Base-by-base conservation (phyloP, 371 early-diverging fungal genomes). In the Mucor circinelloides region DNA sequence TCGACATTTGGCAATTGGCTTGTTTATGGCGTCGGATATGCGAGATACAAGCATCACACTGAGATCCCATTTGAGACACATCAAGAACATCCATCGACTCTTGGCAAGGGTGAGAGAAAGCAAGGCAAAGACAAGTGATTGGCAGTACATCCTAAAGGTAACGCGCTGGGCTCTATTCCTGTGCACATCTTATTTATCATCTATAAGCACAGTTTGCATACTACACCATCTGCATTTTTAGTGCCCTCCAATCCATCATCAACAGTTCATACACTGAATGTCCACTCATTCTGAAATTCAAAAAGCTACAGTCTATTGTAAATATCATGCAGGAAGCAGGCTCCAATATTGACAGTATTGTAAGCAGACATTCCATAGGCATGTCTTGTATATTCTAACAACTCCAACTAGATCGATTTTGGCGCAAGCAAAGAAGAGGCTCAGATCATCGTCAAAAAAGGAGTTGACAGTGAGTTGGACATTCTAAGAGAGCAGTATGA, bases 321-420 rank as follows among this genome's bases (percentile, higher is more conserved):
- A 54, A 71, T 2, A 71, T 73, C 0, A 69, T 93, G 34, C 78
- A 79, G 36, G 77, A 80, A n/a, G 68, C 89, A 40, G 89, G 91
- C 6, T 52, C 83, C 2, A 68, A 66, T 57, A 90, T 93, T 58
- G 85, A 88, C 62, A 72, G 36, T 28, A 34, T 65, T 2, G 70
- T 70, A 65, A 38, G 34, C 19, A 80, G 40, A 75, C 84, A 72
- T 5, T 38, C 27, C 28, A 25, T 36, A 32, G 4, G n/a, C 15
- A 17, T 7, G 17, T 31, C 2, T 9, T 34, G 32, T 2, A 25
- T 32, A 0, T 31, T 4, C 12, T 28, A 30, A 44, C 12, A 8
- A n/a, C n/a, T n/a, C n/a, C 27, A 52, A 30, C 17, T 36, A 92
- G 93, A 80, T 93, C 30, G 91, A 93, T 64, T 94, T 93, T 75